A percentile compares a stretch with the other conserved stretches of the same genome.
These are phyloP conservation scores for Coffea canephora DNA, from an alignment of 257 asterid genomes.

Conservation along the genomic window DNA sequence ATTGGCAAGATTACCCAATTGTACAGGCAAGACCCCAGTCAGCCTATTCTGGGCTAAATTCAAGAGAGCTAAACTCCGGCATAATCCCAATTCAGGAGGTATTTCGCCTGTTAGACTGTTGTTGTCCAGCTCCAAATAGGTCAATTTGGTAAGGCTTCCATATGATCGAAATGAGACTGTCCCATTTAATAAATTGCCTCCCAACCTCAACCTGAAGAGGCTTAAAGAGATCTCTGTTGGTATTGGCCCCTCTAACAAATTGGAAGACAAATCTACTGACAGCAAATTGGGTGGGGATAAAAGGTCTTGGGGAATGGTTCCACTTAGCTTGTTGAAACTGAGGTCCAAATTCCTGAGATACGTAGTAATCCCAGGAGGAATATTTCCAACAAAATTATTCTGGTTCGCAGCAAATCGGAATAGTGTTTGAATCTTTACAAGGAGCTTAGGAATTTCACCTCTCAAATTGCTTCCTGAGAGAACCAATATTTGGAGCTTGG, in stretches of 20 bases:
- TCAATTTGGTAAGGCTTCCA: constrained; percentile 34
- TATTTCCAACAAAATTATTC: constrained; percentile 46
- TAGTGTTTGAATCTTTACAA: constrained; percentile 35
- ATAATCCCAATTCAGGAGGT: constrained; percentile 52
- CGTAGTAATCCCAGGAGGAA: constrained; percentile 52
- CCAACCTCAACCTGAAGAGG: constrained; percentile 62
- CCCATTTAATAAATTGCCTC: constrained; percentile 55
- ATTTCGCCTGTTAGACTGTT: constrained; percentile 53
- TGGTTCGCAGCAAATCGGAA: constrained; percentile 62
- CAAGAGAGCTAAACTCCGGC: constrained; percentile 48
- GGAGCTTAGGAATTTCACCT: constrained; percentile 55
- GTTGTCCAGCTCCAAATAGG: constrained; percentile 59
- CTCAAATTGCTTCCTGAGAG: constrained; percentile 48
- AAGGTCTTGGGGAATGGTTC: constrained; percentile 51
- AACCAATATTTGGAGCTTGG: constrained; percentile 44
- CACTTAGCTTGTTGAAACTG: constrained; percentile 51
- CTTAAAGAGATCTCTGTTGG: constrained; percentile 41
- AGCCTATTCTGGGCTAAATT: constrained; percentile 57
- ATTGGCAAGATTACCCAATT: constrained; percentile 37
- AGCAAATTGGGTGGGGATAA: constrained; percentile 45
- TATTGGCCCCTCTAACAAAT: constrained; percentile 48
- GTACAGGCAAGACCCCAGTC: constrained; percentile 46
- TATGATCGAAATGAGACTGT: constrained; percentile 37
- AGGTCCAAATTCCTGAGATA: constrained; percentile 55
- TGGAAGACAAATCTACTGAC: constrained; percentile 55